A percentile compares a stretch with the other conserved stretches of the same genome.
These are phyloP conservation scores for Mycena vitilis DNA, from an alignment of 768 basidiomycete species.

Conservation along the genomic window DNA sequence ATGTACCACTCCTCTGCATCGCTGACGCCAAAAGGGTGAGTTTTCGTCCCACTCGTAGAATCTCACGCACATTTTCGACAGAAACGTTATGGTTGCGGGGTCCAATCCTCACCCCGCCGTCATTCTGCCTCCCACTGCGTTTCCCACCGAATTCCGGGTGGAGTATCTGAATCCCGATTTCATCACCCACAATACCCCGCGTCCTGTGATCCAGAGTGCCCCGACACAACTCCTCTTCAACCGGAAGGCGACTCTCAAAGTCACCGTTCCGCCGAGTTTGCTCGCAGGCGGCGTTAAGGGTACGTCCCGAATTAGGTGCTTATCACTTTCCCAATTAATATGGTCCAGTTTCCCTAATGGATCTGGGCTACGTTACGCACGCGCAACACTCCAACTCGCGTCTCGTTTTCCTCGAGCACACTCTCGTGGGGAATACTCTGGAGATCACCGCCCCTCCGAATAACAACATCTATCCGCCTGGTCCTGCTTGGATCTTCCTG, in stretches of 20 bases:
- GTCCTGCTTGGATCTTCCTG: slow-evolving; percentile 40
- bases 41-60: background rate
- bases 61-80: slow-evolving; percentile 33
- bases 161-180: slow-evolving; percentile 49
- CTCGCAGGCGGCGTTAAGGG: slow-evolving; percentile 35
- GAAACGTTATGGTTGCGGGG: slow-evolving; percentile 66
- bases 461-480: slow-evolving; percentile 48
- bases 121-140: slow-evolving; percentile 41
- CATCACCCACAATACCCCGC: slow-evolving; percentile 38
- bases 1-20: slow-evolving; percentile 71
- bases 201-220: slow-evolving; percentile 39
- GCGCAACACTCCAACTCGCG: slow-evolving; percentile 51
- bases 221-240: slow-evolving; percentile 46
- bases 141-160: slow-evolving; percentile 43
- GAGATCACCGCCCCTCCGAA: slow-evolving; percentile 52
- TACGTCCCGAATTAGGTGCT: background rate
- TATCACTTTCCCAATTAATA: slow-evolving; percentile 4
- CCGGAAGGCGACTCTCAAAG: slow-evolving; percentile 47
- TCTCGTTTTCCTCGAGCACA: slow-evolving; percentile 49
- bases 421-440: slow-evolving; percentile 43
- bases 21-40: slow-evolving; percentile 58
- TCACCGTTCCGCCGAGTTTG: slow-evolving; percentile 45
- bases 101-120: slow-evolving; percentile 65
- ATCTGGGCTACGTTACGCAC: slow-evolving; percentile 49
- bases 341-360: slow-evolving; percentile 47